Evolutionary conservation across 768 basidiomycete species (phyloP).

Genomic region (Vararia minispora): DNA sequence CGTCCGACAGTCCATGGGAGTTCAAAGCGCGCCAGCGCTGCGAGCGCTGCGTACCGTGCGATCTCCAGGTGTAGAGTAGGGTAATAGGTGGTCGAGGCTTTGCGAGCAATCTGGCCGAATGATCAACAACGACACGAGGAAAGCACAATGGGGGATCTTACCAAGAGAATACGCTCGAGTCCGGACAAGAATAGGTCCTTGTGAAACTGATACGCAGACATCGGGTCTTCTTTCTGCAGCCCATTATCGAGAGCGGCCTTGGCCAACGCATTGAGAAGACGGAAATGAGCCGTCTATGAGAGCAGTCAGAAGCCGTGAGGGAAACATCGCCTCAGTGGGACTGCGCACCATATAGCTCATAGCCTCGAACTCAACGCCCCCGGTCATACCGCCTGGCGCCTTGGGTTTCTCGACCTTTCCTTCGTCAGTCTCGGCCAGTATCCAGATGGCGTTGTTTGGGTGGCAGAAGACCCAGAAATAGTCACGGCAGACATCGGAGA

Average conservation of each 20-base stretch:
- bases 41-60: conserved; percentile 70
- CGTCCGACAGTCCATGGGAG: conserved; percentile 75
- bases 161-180: conserved; percentile 81
- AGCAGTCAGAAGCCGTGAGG: conserved; percentile 7
- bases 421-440: conserved; percentile 73
- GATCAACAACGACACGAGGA: neutral
- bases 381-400: conserved; percentile 97
- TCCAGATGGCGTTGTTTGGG: conserved; percentile 87
- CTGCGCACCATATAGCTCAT: conserved; percentile 77
- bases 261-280: conserved; percentile 73
- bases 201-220: conserved; percentile 78
- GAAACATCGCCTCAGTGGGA: neutral
- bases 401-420: conserved; percentile 77
- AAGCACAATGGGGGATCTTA: conserved; percentile 25
- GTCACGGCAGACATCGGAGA: conserved; percentile 86
- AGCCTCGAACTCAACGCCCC: conserved; percentile 96
- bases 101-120: conserved; percentile 70
- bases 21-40: conserved; percentile 55
- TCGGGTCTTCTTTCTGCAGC: conserved; percentile 54
- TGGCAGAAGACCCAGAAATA: conserved; percentile 98
- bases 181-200: conserved; percentile 83
- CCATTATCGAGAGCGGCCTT: conserved; percentile 53
- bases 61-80: conserved; percentile 91
- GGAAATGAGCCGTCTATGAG: conserved; percentile 75
- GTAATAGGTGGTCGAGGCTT: conserved; percentile 92